Evolutionary conservation across 2,329 filamentous ascomycete species (phyloP), one percentile per base, ranked within the genome.

Genomic region (Colletotrichum limetticola): DNA sequence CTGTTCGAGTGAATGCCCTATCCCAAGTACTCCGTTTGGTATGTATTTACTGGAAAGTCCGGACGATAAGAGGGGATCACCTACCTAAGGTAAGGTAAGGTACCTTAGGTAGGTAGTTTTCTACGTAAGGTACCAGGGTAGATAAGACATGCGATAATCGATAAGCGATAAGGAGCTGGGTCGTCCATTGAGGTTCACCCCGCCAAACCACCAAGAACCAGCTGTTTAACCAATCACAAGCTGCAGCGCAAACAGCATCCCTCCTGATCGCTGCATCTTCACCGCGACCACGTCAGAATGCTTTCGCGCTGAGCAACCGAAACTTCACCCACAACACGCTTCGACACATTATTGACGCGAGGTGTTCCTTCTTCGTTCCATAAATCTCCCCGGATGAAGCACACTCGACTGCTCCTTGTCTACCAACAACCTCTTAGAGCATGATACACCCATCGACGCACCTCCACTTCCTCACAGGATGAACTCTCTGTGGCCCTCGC

Each of bases 401-500:
- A 42, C n/a, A 8, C 35, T 28, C 9, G 8, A 42, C 42, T 37
- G n/a, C 30, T 35, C 28, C 32, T n/a, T 16, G 28, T 37, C 56
- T 26, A 49, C 30, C 32, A n/a, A 37, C 32, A 64, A 53, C 28
- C 16, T 55, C 19, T 11, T 19, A 56, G 70, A 72, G 70, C 70
- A 69, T 64, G 70, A 64, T 32, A 72, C 24, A 58, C 42, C 52
- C 57, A 32, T 26, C 65, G 53, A 53, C 24, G 22, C 26, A 64
- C 65, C 58, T 53, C 52, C 52, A 30, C 53, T 62, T 72, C 56
- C 66, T 55, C 46, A 49, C 79, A 83, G 75, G 75, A 87, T 88
- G 86, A 86, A 85, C 78, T 83, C 82, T 75, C 76, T 83, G 75
- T 86, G 85, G 85, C 74, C 83, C 71, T 81, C 84, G 65, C 82